Conservation (phyloP, 2,329 filamentous ascomycete genomes). For the Tolypocladium cylindrosporum region DNA sequence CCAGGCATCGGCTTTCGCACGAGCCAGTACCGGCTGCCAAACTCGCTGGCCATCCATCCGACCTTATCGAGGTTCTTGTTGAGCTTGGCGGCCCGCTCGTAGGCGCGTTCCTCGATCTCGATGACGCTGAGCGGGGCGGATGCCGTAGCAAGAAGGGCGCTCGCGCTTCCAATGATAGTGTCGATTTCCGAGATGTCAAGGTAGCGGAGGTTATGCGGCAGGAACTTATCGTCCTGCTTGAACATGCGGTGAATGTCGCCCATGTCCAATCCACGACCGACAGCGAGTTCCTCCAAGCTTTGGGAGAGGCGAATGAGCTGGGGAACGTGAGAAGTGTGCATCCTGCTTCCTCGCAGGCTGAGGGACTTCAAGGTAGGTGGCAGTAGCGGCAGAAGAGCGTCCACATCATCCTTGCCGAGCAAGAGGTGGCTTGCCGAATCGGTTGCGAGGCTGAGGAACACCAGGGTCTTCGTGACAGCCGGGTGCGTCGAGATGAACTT, state of each 20-base stretch:
- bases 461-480: constrained; percentile 51
- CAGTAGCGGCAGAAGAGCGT: constrained; percentile 53
- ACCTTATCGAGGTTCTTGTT: constrained; percentile 47
- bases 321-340: constrained; percentile 54
- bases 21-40: constrained; percentile 55
- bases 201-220: constrained; percentile 57
- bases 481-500: constrained; percentile 64
- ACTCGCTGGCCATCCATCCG: constrained; percentile 65
- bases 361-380: constrained; percentile 61
- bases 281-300: constrained; percentile 62
- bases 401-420: constrained; percentile 55
- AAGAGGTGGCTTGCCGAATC: constrained; percentile 65
- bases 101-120: constrained; percentile 62
- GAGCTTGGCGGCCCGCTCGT: constrained; percentile 53
- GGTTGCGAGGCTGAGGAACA: constrained; percentile 64
- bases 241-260: constrained; percentile 58
- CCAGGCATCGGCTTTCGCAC: constrained; percentile 41
- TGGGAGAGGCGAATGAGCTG: constrained; percentile 56
- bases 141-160: constrained; percentile 46
- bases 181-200: constrained; percentile 61
- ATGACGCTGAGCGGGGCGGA: constrained; percentile 66
- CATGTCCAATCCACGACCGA: constrained; percentile 58
- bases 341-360: constrained; percentile 65
- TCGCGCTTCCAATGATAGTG: constrained; percentile 47
- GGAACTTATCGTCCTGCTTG: constrained; percentile 32